Evolutionary conservation across 164 flowering plant species (phyloP).

Genomic region (Vitis rupestris): DNA sequence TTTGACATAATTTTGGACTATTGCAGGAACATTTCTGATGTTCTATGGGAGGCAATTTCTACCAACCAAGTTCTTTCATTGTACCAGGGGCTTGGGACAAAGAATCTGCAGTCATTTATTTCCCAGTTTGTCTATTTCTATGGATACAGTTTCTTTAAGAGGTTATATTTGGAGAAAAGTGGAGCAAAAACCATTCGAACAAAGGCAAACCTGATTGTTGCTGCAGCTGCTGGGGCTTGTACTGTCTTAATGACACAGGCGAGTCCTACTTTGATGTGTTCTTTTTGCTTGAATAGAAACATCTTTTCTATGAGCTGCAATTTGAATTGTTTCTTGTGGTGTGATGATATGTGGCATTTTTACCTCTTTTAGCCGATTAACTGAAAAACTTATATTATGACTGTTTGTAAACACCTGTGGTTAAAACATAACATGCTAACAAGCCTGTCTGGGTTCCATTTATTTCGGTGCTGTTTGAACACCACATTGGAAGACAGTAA

Average conservation of each 20-base stretch:
- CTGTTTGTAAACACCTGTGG: neutral
- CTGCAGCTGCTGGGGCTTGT: slow-evolving; percentile 78
- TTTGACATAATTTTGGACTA: slow-evolving; percentile 3
- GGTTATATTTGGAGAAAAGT: slow-evolving; percentile 45
- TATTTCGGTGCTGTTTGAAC: neutral
- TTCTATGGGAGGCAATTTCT: slow-evolving; percentile 68
- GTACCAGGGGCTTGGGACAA: slow-evolving; percentile 75
- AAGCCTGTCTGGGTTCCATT: neutral
- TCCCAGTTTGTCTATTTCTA: slow-evolving; percentile 68
- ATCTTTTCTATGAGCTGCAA: neutral
- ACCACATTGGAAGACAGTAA: neutral
- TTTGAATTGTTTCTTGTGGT: neutral
- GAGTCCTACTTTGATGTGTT: slow-evolving; percentile 6
- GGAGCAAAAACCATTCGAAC: slow-evolving; percentile 61
- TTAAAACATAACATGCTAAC: neutral
- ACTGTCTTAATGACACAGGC: slow-evolving; percentile 62
- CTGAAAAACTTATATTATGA: neutral
- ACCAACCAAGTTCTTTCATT: slow-evolving; percentile 52
- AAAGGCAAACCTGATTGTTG: slow-evolving; percentile 60
- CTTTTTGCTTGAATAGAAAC: neutral
- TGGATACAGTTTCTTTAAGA: slow-evolving; percentile 67
- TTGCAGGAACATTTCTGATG: slow-evolving; percentile 62
- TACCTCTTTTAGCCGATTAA: neutral
- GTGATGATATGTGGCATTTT: neutral
- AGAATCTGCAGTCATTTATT: slow-evolving; percentile 67